Evolutionary conservation across 2,329 filamentous ascomycete species (phyloP).

Genomic region (Microcera coccophila): DNA sequence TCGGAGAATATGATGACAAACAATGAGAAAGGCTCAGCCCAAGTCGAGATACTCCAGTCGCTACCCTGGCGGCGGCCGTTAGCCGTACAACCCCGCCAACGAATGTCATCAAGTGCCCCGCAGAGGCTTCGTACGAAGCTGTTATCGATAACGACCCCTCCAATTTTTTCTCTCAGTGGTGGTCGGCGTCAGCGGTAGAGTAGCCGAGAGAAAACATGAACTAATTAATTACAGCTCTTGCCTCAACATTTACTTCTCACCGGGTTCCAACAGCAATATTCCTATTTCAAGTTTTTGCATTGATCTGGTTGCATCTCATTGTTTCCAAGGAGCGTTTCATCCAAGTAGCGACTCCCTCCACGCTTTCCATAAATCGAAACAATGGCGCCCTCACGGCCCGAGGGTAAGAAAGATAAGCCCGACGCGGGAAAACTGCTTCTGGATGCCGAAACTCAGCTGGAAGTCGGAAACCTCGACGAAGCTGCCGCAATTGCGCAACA

Average conservation of each 20-base stretch:
- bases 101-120: too few species aligned
- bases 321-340: too few species aligned
- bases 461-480: constrained; percentile 40
- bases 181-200: not conserved
- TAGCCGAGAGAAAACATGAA: constrained; percentile 9
- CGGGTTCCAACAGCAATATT: too few species aligned
- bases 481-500: constrained; percentile 39
- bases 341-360: not conserved
- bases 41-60: too few species aligned
- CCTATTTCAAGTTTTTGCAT: too few species aligned
- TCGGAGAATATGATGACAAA: not conserved
- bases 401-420: constrained; percentile 34
- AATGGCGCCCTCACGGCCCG: constrained; percentile 43
- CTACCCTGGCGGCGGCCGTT: not conserved
- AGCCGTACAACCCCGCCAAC: constrained; percentile 13
- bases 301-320: too few species aligned
- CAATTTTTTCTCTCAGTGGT: constrained; percentile 29
- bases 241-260: not conserved
- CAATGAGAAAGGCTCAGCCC: not conserved
- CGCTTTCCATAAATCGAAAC: constrained; percentile 2
- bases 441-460: constrained; percentile 41
- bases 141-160: constrained; percentile 33
- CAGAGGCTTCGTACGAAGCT: constrained; percentile 26
- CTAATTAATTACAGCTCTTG: not conserved
- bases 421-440: constrained; percentile 32